Evolutionary conservation across 2,329 filamentous ascomycete species (phyloP).

Genomic region (Calonectria hongkongensis): DNA sequence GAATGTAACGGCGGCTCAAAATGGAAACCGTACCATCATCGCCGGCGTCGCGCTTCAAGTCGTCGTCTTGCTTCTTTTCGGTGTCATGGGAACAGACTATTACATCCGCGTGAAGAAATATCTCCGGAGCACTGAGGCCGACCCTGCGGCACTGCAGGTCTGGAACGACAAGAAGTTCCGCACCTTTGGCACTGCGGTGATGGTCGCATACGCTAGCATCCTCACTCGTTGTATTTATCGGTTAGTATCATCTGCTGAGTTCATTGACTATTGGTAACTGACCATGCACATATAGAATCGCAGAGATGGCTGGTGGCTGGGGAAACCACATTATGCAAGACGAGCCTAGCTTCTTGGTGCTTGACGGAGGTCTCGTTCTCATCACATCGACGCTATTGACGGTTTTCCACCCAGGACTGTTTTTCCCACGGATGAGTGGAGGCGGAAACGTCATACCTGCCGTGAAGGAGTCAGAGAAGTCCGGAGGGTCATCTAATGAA

Average conservation of each 20-base stretch:
- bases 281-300: constrained; percentile 65
- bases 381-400: constrained; percentile 70
- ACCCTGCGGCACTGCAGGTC: constrained; percentile 57
- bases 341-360: constrained; percentile 74
- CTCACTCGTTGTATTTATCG: constrained; percentile 74
- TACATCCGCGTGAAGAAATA: constrained; percentile 64
- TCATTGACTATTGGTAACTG: constrained; percentile 33
- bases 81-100: constrained; percentile 66
- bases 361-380: constrained; percentile 72
- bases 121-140: constrained; percentile 58
- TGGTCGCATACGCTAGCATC: constrained; percentile 66
- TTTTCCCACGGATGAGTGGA: constrained; percentile 73
- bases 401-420: constrained; percentile 71
- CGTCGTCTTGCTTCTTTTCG: constrained; percentile 69
- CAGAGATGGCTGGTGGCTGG: constrained; percentile 79
- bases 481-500: constrained; percentile 55
- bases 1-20: constrained; percentile 63
- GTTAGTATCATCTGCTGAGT: constrained; percentile 57
- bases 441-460: constrained; percentile 50
- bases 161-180: constrained; percentile 67
- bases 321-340: constrained; percentile 78
- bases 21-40: constrained; percentile 72
- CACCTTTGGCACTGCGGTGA: constrained; percentile 66
- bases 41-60: constrained; percentile 74
- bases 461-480: constrained; percentile 49